A percentile compares a stretch with the other conserved stretches of the same genome.
Evolutionary conservation across 495 filamentous ascomycete genomes (phyloP).

Genomic region (Pyronema omphalodes): DNA sequence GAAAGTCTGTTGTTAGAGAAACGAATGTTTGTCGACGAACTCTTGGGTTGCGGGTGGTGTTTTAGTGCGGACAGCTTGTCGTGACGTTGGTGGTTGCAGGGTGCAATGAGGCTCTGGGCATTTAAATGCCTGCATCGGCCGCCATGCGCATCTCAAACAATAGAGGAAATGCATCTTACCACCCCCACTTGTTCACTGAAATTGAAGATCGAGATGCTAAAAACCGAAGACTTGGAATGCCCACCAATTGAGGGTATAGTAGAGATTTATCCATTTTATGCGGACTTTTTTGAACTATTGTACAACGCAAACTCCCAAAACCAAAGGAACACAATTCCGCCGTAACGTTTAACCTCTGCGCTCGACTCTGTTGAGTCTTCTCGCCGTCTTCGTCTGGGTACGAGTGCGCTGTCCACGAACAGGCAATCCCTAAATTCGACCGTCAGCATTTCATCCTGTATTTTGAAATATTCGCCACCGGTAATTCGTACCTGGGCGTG

Average conservation of each 20-base stretch:
- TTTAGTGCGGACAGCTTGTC: too few species aligned
- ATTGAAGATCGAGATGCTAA: too few species aligned
- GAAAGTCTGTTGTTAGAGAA: too few species aligned
- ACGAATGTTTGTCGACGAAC: too few species aligned
- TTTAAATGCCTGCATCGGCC: too few species aligned
- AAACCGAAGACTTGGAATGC: too few species aligned
- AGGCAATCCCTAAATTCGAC: slow-evolving; percentile 13
- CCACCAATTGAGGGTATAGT: not conserved
- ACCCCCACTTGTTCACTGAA: too few species aligned
- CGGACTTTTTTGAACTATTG: slow-evolving; percentile 1
- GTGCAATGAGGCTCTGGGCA: too few species aligned
- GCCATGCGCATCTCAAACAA: too few species aligned
- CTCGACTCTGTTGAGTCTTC: slow-evolving; percentile 63
- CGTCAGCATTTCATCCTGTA: slow-evolving; percentile 39
- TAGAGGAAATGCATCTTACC: too few species aligned
- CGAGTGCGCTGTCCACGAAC: slow-evolving; percentile 49
- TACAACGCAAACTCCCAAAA: not conserved
- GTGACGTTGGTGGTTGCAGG: too few species aligned
- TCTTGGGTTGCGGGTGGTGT: too few species aligned
- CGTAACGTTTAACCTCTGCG: slow-evolving; percentile 31
- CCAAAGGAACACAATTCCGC: not conserved
- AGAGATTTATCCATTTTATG: not conserved
- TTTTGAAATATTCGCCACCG: slow-evolving; percentile 46
- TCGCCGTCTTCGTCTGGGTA: slow-evolving; percentile 55
- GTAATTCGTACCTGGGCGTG: slow-evolving; percentile 39